Evolutionary conservation across 768 basidiomycete genomes (phyloP), one percentile per base, ranked within the genome.

Genomic region (Tricholoma furcatifolium): DNA sequence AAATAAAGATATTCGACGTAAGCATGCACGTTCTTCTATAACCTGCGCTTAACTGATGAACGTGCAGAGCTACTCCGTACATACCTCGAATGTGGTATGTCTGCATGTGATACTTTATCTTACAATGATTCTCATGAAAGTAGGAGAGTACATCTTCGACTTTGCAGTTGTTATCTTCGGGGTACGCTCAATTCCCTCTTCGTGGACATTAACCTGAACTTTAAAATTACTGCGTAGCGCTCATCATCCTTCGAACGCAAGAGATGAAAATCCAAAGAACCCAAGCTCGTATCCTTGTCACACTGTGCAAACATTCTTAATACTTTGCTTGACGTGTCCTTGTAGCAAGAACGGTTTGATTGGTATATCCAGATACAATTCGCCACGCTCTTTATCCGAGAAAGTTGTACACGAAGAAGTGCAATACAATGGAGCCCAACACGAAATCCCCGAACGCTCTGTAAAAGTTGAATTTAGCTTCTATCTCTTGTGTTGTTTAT

Each of bases 361-460:
- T 50, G 46, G 54, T 60, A 58, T 56, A 61, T 58, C 27, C 27
- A 27, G 44, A 54, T 47, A 62, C 42, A 56, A 17, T 47, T 18
- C 18, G 49, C 44, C 44, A 30, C 30, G 9, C 24, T 18, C 46
- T 43, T 71, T 66, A 98, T 68, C 96, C 97, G 12, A 99, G 80
- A 80, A 97, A 98, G 73, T 98, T 98, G 80, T 87, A 98, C 55
- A 97, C 95, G 68, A 98, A 99, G 77, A 98, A 94, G 70, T 99
- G 97, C 31, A 99, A 78, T 35, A 98, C 85, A 57, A 98, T 87
- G 2, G 93, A 95, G n/a, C 94, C 94, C 41, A 95, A 69, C 23
- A 89, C 90, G 65, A 98, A 99, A 65, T 99, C 97, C 41, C 91
- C 95, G 64, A 99, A 99, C 17, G 97, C 97, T 64, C 97, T 99